phyloP scores from a whole-genome alignment of 2,329 filamentous ascomycete species.

The Pestalotiopsis sp. region DNA sequence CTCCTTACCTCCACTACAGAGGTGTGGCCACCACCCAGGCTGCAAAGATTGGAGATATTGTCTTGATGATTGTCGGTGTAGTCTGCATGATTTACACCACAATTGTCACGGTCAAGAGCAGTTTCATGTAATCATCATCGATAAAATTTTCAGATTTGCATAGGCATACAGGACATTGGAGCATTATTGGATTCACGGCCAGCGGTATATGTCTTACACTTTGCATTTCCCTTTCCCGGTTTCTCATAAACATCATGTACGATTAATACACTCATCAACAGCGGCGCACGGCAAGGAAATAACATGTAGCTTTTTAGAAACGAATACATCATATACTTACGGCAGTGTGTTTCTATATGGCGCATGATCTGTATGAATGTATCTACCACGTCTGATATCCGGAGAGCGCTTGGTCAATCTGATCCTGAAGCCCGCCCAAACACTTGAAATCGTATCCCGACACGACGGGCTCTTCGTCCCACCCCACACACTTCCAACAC shows the following conservation, averaged over 20 bases:
- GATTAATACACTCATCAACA: neutral
- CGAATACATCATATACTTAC: neutral
- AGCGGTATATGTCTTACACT: neutral
- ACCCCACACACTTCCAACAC: conserved; percentile 27
- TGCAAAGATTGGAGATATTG: conserved; percentile 61
- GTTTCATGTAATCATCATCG: conserved; percentile 32
- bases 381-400: neutral
- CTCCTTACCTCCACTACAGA: conserved; percentile 70
- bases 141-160: neutral
- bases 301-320: neutral
- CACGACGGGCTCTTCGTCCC: conserved; percentile 21
- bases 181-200: neutral
- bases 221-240: neutral
- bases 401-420: neutral
- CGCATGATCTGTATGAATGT: neutral
- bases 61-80: conserved; percentile 64
- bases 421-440: neutral
- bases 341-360: no score
- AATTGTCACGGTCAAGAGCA: conserved; percentile 56
- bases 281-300: conserved; percentile 20
- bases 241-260: neutral
- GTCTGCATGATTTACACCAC: conserved; percentile 76
- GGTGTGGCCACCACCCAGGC: conserved; percentile 61
- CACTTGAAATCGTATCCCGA: conserved; percentile 4
- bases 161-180: neutral